phyloP scores from a whole-genome alignment of 106 monocot species.

The Platanthera zijinensis region DNA sequence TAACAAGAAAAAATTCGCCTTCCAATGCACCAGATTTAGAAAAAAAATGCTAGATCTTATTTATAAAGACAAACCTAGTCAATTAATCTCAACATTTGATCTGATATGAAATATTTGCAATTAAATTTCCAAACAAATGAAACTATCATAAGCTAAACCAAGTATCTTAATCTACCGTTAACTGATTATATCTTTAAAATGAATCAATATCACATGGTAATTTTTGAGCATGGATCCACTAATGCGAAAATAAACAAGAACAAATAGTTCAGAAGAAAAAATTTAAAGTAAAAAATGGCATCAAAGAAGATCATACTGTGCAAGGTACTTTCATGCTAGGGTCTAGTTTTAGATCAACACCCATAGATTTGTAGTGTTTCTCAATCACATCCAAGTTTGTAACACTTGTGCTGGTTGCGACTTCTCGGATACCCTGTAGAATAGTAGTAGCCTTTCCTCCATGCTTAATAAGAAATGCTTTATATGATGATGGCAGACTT shows the following conservation, averaged over 20 bases:
- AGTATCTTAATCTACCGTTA: not conserved
- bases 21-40: too few relatives aligned
- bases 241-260: not conserved
- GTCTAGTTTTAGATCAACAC: constrained; percentile 72
- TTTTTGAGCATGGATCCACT: too few relatives aligned
- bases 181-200: not conserved
- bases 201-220: not conserved
- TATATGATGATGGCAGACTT: constrained; percentile 82
- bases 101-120: not conserved
- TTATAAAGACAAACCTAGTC: not conserved
- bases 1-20: not conserved
- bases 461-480: constrained; percentile 91
- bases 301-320: constrained; percentile 49
- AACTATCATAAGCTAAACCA: not conserved
- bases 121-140: not conserved
- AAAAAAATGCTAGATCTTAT: not conserved
- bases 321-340: constrained; percentile 91
- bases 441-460: constrained; percentile 77
- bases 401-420: constrained; percentile 41
- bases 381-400: constrained; percentile 58
- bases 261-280: not conserved
- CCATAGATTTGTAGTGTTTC: constrained; percentile 66
- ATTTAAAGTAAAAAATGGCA: not conserved
- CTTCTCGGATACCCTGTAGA: constrained; percentile 53
- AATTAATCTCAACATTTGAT: not conserved